A percentile compares a stretch with the other conserved stretches of the same genome.
phyloP scores from a whole-genome alignment of 208 protist species.

The Trichomonas tenax region DNA sequence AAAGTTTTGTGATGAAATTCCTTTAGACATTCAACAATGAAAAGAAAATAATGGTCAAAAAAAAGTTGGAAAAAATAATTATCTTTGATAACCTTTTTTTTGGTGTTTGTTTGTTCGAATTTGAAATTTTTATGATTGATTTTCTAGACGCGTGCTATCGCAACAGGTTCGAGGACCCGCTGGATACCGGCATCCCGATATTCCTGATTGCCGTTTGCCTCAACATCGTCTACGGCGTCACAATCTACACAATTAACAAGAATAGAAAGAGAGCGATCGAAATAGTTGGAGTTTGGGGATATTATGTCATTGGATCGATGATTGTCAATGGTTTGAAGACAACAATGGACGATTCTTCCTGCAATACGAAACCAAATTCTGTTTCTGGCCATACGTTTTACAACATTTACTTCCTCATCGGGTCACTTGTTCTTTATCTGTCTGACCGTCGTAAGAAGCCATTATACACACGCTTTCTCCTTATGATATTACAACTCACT shows the following conservation, averaged over 20 bases:
- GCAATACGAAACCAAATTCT: not conserved
- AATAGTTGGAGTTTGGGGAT: not conserved
- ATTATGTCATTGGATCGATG: not conserved
- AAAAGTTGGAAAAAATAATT: too few relatives aligned
- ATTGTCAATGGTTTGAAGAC: not conserved
- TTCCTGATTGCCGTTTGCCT: not conserved
- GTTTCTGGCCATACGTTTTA: slow-evolving; percentile 10
- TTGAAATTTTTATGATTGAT: not conserved
- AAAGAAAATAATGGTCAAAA: too few relatives aligned
- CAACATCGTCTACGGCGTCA: not conserved
- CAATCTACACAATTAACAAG: not conserved
- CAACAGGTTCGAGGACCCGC: not conserved
- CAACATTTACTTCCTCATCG: not conserved
- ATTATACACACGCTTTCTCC: not conserved
- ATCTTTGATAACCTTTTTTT: too few relatives aligned
- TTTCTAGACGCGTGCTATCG: not conserved
- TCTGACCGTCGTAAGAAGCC: not conserved
- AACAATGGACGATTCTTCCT: not conserved
- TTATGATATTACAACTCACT: not conserved
- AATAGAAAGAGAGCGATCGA: not conserved
- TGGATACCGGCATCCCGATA: not conserved
- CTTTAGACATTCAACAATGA: too few relatives aligned
- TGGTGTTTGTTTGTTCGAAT: too few relatives aligned
- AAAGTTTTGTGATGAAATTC: too few relatives aligned
- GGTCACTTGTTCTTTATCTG: not conserved